A percentile compares a stretch with the other conserved stretches of the same genome.
Evolutionary conservation across 495 filamentous ascomycete species (phyloP).

Genomic region (Articulospora tetracladia): DNA sequence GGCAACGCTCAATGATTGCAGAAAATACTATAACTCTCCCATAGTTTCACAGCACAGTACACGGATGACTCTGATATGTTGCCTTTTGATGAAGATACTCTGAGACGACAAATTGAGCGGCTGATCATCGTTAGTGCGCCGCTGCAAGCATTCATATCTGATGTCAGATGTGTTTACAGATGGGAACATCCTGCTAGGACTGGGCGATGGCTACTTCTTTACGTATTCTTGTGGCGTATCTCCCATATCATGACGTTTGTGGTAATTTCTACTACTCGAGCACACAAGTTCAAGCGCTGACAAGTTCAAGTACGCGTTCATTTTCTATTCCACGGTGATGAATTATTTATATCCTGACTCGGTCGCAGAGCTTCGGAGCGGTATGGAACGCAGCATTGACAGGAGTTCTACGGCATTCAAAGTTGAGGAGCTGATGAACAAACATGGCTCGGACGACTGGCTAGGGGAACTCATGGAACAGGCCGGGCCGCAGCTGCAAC

Average conservation of each 20-base stretch:
- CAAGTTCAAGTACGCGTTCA: slow-evolving; percentile 22
- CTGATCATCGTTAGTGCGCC: slow-evolving; percentile 40
- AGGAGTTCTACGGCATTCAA: slow-evolving; percentile 25
- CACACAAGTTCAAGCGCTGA: slow-evolving; percentile 3
- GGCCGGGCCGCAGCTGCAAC: slow-evolving; percentile 34
- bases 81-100: slow-evolving; percentile 31
- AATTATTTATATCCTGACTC: slow-evolving; percentile 31
- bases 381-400: slow-evolving; percentile 29
- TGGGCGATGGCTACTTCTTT: slow-evolving; percentile 24
- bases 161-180: slow-evolving; percentile 36
- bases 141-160: slow-evolving; percentile 38
- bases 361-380: slow-evolving; percentile 33
- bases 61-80: slow-evolving; percentile 39
- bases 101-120: slow-evolving; percentile 35
- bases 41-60: slow-evolving; percentile 38
- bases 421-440: slow-evolving; percentile 41
- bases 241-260: slow-evolving; percentile 35
- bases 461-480: slow-evolving; percentile 34
- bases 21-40: slow-evolving; percentile 36
- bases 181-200: slow-evolving; percentile 33
- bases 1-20: slow-evolving; percentile 17
- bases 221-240: slow-evolving; percentile 34
- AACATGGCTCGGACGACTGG: slow-evolving; percentile 37
- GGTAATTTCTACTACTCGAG: slow-evolving; percentile 19
- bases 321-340: slow-evolving; percentile 35